phyloP scores from a whole-genome alignment of 2,329 filamentous ascomycete genomes.

The Aspergillus felis region DNA sequence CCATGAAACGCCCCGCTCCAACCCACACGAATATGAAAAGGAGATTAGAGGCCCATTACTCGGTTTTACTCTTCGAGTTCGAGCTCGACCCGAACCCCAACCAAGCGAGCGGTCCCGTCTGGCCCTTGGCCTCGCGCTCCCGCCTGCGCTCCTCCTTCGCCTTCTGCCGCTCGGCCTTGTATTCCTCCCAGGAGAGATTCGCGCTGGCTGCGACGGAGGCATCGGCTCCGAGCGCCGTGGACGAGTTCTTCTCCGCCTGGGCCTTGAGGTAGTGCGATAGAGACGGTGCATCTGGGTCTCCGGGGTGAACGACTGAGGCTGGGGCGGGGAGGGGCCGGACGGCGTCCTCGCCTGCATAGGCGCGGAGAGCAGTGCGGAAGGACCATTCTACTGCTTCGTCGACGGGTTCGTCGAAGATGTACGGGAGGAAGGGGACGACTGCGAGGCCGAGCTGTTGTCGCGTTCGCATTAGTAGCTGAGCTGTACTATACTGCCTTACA shows the following conservation, averaged over 20 bases:
- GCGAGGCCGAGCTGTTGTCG: conserved; percentile 56
- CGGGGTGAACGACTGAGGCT: neutral
- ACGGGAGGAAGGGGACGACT: conserved; percentile 78
- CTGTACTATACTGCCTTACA: neutral
- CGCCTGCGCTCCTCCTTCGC: conserved; percentile 26
- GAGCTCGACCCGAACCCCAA: conserved; percentile 9
- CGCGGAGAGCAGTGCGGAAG: conserved; percentile 77
- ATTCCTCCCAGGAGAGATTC: conserved; percentile 33
- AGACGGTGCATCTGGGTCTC: conserved; percentile 15
- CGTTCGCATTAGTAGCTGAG: conserved; percentile 12
- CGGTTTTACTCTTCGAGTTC: conserved; percentile 13
- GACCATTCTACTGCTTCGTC: conserved; percentile 86
- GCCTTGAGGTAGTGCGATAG: conserved; percentile 19
- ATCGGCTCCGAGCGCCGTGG: neutral
- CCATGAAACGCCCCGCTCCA: neutral
- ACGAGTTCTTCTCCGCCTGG: conserved; percentile 14
- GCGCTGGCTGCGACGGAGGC: conserved; percentile 7
- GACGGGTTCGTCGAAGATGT: conserved; percentile 85
- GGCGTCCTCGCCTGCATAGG: conserved; percentile 63
- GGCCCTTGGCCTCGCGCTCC: conserved; percentile 17
- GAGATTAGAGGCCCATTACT: conserved; percentile 3
- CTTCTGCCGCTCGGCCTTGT: conserved; percentile 26
- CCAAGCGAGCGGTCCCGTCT: conserved; percentile 8
- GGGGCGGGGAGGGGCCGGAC: conserved; percentile 35
- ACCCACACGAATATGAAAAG: neutral